These are phyloP conservation scores for Pyrus betulifolia DNA, from an alignment of 306 rosid genomes.

Conservation along the genomic window DNA sequence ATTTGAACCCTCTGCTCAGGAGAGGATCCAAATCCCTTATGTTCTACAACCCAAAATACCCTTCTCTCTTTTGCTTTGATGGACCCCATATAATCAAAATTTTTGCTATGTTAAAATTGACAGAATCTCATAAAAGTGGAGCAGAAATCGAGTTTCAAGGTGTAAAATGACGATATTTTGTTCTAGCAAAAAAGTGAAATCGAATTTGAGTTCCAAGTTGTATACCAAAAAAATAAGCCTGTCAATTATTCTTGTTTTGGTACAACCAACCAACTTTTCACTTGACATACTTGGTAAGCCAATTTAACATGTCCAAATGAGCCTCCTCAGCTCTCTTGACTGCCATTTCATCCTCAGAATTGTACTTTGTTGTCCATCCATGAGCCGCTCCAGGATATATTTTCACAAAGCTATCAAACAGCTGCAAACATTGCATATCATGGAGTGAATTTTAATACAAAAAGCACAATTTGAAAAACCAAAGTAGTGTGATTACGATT, in stretches of 20 bases:
- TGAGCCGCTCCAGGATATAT: conserved; percentile 47
- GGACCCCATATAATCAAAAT: too few species aligned
- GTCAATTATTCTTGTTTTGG: neutral
- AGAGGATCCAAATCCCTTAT: too few species aligned
- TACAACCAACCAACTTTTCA: neutral
- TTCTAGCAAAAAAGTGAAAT: too few species aligned
- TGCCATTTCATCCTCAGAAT: conserved; percentile 37
- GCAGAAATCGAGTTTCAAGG: too few species aligned
- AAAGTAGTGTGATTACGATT: neutral
- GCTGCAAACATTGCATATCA: conserved; percentile 4
- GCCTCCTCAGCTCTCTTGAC: conserved; percentile 55
- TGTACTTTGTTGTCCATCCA: conserved; percentile 53
- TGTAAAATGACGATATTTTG: too few species aligned
- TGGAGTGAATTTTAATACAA: neutral
- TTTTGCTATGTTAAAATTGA: too few species aligned
- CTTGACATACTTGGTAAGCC: conserved; percentile 51
- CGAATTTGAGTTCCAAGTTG: too few species aligned
- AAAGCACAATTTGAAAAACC: neutral
- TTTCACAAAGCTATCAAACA: conserved; percentile 43
- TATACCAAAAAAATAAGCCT: too few species aligned
- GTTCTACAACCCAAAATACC: too few species aligned
- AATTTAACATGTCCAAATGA: conserved; percentile 48
- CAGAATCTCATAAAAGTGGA: too few species aligned
- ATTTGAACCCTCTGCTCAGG: too few species aligned
- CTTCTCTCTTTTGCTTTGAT: too few species aligned